Conservation (phyloP, 495 filamentous ascomycete genomes). For the Neurospora discreta region DNA sequence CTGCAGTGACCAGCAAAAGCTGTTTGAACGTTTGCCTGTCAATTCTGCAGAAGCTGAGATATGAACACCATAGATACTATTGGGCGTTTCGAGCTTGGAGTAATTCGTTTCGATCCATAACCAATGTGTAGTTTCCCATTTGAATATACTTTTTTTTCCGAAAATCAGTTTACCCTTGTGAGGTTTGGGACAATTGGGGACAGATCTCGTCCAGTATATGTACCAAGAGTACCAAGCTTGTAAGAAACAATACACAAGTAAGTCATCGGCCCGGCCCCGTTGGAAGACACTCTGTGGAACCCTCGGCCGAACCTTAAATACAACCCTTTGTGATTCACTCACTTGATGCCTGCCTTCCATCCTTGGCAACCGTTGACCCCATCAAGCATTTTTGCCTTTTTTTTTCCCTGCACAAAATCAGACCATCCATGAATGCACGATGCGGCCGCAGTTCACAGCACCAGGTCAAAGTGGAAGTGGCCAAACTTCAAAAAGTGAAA, state of each 20-base stretch:
- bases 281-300: neutral
- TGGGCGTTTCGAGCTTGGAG: no score
- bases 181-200: no score
- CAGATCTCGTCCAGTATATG: no score
- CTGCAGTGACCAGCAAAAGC: neutral
- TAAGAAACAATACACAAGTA: no score
- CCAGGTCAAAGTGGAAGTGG: neutral
- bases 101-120: no score
- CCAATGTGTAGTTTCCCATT: no score
- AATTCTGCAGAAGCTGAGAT: neutral
- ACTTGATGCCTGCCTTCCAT: neutral
- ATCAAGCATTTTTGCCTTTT: neutral
- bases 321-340: neutral
- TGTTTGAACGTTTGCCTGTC: neutral
- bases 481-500: neutral
- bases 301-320: neutral
- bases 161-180: no score
- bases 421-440: neutral
- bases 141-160: no score
- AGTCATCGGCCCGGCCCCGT: neutral
- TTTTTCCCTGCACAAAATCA: neutral
- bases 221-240: no score
- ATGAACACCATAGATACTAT: no score
- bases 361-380: neutral
- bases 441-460: neutral